Conservation (phyloP, 176 grass and related monocot species). For the Tuctoria greenei region DNA sequence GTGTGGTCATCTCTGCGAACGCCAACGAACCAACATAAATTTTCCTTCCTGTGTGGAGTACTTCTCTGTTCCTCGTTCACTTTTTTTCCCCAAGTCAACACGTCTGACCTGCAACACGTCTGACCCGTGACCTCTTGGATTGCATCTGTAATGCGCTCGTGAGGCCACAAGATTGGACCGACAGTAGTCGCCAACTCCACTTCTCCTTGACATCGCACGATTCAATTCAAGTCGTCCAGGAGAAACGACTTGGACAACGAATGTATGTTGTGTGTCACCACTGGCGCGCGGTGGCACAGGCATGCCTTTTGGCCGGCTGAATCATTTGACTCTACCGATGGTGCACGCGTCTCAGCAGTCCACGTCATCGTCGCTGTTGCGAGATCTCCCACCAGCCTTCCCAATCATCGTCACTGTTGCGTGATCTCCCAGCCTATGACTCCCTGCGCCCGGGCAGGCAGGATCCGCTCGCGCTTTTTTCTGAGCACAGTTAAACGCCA, state of each 20-base stretch:
- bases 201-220: not conserved
- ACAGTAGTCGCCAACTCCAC: too few relatives aligned
- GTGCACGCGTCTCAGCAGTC: not conserved
- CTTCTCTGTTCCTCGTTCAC: not conserved
- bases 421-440: not conserved
- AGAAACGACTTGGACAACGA: not conserved
- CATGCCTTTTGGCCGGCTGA: not conserved
- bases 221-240: not conserved
- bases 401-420: not conserved
- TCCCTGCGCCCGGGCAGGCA: not conserved
- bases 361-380: too few relatives aligned
- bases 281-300: not conserved
- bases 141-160: too few relatives aligned
- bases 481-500: not conserved
- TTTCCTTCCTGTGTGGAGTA: constrained; percentile 20
- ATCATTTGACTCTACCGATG: not conserved
- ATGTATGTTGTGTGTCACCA: constrained; percentile 1
- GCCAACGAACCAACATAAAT: constrained; percentile 8
- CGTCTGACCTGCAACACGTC: too few relatives aligned
- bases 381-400: too few relatives aligned
- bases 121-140: too few relatives aligned
- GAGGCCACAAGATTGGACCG: too few relatives aligned
- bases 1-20: not conserved
- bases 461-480: constrained; percentile 18
- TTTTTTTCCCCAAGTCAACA: not conserved